Evolutionary conservation across 2,329 filamentous ascomycete genomes (phyloP), one percentile per base, ranked within the genome.

Genomic region (Aspergillus floridensis): DNA sequence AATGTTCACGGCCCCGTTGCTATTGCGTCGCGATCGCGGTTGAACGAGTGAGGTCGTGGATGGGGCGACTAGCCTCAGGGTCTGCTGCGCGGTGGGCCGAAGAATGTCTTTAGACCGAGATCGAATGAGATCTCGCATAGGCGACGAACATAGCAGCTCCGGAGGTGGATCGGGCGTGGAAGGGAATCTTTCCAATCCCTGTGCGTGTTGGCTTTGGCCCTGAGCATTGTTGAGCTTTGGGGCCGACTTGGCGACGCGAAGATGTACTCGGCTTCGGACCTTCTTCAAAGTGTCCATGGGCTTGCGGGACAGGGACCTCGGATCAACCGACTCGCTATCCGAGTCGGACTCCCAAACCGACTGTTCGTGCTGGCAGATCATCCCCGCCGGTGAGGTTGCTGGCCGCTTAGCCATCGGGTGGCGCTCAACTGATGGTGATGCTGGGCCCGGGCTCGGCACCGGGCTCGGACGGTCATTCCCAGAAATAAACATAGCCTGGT

Each of bases 331-430:
- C 57, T 76, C 74, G 5, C 62, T 69, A 19, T 77, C 74, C 0
- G 74, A 77, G 50, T 77, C 74, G 0, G 74, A 76, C 49, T 77
- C 74, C 74, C 74, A 77, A 0, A 76, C 73, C 0, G 74, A 77
- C 19, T 75, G 74, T 56, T 77, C 74, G 22, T 66, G 69, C 38
- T 44, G 38, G 53, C 70, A 63, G 3, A 46, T 41, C 5, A 65
- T 67, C 24, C 75, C 74, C 6, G 72, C 71, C 0, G 70, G 66
- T 1, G 74, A 74, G 2, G 68, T 75, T 0, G 72, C 75, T 1
- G 74, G 71, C 5, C 73, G 58, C 12, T 73, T 65, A n/a, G 62
- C 62, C 2, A 69, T 73, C 53, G 62, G 66, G 26, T 70, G 68
- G 7, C 68, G 66, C 2, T 72, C 69, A 41, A 74, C 68, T 0